Base-by-base conservation (phyloP, 768 basidiomycete genomes). In the Pulveroboletus frians region DNA sequence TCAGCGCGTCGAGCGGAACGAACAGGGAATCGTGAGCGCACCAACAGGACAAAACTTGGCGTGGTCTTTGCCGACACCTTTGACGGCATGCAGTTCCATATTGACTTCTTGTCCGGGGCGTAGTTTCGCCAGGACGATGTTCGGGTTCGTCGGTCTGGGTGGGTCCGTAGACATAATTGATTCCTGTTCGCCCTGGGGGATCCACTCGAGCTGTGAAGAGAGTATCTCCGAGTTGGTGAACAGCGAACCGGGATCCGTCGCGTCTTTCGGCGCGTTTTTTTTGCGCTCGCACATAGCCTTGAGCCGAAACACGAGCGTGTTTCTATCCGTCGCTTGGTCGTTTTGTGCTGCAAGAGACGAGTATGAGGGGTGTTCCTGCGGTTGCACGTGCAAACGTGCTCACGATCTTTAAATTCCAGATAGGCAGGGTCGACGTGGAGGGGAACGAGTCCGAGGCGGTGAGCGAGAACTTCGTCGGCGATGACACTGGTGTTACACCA, bases 41-140 rank as follows among this genome's bases (percentile, higher is more conserved):
- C 93, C 92, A 44, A 98, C 96, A 27, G 96, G 93, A 50, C 82
- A 90, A 66, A 90, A 99, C 65, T 99, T 99, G 39, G 96, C 93
- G 60, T 99, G 95, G 53, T 94, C 92, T 60, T 89, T 89, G 14
- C 93, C 93, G 14, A 90, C 81, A 13, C 92, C 89, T 61, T 98
- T 98, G 52, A 93, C 73, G 18, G 92, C 94, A 61, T 98, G 93
- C 48, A 94, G 60, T 60, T 92, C 87, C 71, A 90, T 79, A 36
- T 89, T 78, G 35, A 99, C 73, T 43, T 78, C 75, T 68, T 99
- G 96, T 5, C 94, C 95, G 0, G 95, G 95, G 39, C 94, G 76
- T 44, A 98, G 71, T 66, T 98, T 98, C 3, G 85, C 87, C 23
- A 99, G 73, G 26, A 98, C 85, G 50, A 96, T 93, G 61, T 96